These are phyloP conservation scores for Nitzschia inconspicua DNA, from an alignment of 108 stramenopile species.

Conservation along the genomic window DNA sequence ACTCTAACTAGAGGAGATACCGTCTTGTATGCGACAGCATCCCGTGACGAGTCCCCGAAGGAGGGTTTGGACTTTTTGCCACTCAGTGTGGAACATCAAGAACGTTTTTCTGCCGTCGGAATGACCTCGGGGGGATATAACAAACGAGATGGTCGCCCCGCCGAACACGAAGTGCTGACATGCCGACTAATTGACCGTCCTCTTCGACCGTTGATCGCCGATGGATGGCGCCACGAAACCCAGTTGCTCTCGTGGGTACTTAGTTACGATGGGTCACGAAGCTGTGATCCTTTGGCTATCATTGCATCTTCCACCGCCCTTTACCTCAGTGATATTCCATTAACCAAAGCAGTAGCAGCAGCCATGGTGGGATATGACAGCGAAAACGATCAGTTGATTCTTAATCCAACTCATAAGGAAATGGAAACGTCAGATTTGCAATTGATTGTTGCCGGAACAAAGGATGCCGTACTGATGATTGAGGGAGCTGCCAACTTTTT, in stretches of 20 bases:
- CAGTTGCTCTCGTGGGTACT: conserved; percentile 93
- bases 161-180: conserved; percentile 89
- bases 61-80: conserved; percentile 85
- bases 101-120: conserved; percentile 85
- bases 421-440: conserved; percentile 63
- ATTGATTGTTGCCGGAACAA: conserved; percentile 82
- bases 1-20: conserved; percentile 73
- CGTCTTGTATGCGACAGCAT: conserved; percentile 70
- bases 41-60: conserved; percentile 51
- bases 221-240: conserved; percentile 92
- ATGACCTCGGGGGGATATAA: conserved; percentile 81
- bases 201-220: conserved; percentile 84
- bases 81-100: conserved; percentile 91
- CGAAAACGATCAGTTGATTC: conserved; percentile 38
- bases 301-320: conserved; percentile 67
- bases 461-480: conserved; percentile 92
- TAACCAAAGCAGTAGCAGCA: conserved; percentile 70
- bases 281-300: conserved; percentile 75
- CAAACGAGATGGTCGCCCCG: conserved; percentile 87
- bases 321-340: conserved; percentile 71
- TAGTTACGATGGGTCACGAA: conserved; percentile 74
- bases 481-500: conserved; percentile 92
- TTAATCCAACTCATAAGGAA: conserved; percentile 75
- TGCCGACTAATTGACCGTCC: conserved; percentile 94
- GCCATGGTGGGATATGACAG: conserved; percentile 76